These are phyloP conservation scores for Aspergillus aculeatus DNA, from an alignment of 2,329 filamentous ascomycete genomes.

Conservation along the genomic window DNA sequence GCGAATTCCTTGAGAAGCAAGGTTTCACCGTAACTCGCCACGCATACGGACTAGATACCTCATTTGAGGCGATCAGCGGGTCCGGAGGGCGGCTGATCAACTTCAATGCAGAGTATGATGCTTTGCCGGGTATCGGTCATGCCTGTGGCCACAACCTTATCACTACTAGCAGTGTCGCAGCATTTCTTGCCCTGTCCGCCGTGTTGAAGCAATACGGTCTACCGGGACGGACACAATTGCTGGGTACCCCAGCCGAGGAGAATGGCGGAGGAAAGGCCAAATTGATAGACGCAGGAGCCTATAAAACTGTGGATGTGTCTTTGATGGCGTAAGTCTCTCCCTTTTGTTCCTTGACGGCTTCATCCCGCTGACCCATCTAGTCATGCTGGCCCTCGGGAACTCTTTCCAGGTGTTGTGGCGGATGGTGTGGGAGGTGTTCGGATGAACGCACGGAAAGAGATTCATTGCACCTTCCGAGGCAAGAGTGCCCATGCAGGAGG, in stretches of 20 bases:
- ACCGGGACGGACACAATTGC: conserved; percentile 34
- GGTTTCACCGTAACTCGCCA: conserved; percentile 51
- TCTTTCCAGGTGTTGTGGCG: conserved; percentile 25
- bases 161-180: conserved; percentile 35
- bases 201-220: conserved; percentile 45
- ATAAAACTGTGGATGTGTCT: conserved; percentile 41
- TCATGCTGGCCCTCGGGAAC: conserved; percentile 24
- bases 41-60: conserved; percentile 53
- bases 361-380: conserved; percentile 14
- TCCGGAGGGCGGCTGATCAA: conserved; percentile 37
- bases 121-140: conserved; percentile 41
- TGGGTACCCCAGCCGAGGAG: conserved; percentile 43
- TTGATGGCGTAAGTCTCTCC: conserved; percentile 41
- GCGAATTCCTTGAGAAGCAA: conserved; percentile 43
- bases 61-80: conserved; percentile 51
- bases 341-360: not conserved
- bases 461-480: conserved; percentile 47
- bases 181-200: conserved; percentile 48
- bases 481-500: conserved; percentile 57
- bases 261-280: conserved; percentile 41
- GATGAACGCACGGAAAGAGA: conserved; percentile 36
- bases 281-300: conserved; percentile 47
- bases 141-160: conserved; percentile 45
- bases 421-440: conserved; percentile 29
- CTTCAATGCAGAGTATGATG: conserved; percentile 47